Conservation (phyloP, 2,329 filamentous ascomycete species). For the Claviceps sp. region DNA sequence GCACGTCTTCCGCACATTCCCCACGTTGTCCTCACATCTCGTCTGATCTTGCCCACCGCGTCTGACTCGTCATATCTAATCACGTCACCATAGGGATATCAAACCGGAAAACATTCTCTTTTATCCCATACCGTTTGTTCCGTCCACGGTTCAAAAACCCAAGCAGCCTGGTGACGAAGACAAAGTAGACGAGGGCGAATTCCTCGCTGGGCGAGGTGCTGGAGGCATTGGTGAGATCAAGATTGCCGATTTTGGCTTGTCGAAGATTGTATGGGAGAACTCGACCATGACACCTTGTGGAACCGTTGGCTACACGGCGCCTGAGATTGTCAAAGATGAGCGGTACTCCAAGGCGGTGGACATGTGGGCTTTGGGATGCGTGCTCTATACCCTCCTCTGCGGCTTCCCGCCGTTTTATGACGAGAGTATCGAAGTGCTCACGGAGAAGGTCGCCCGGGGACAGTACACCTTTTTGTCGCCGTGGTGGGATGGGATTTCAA, state of each 20-base stretch:
- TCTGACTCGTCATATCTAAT: neutral
- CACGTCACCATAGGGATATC: conserved; percentile 56
- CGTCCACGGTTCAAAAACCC: conserved; percentile 68
- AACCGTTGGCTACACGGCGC: conserved; percentile 93
- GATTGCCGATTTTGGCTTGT: conserved; percentile 94
- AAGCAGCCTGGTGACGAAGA: conserved; percentile 84
- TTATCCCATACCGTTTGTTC: conserved; percentile 69
- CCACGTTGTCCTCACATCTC: neutral
- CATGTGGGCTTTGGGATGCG: conserved; percentile 97
- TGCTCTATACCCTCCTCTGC: conserved; percentile 90
- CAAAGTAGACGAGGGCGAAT: conserved; percentile 94
- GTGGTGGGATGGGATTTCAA: conserved; percentile 99
- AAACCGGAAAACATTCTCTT: conserved; percentile 97
- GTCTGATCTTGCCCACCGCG: neutral
- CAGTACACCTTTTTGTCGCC: conserved; percentile 97
- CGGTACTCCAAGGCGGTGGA: conserved; percentile 97
- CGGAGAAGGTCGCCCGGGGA: conserved; percentile 91
- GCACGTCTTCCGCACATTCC: neutral
- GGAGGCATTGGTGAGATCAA: conserved; percentile 93
- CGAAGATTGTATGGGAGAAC: conserved; percentile 96
- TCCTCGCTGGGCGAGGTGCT: conserved; percentile 63
- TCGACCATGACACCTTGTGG: conserved; percentile 99
- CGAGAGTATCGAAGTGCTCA: conserved; percentile 91
- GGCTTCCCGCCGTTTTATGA: conserved; percentile 98
- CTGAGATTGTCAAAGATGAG: conserved; percentile 98